A percentile compares a stretch with the other conserved stretches of the same genome.
phyloP scores from a whole-genome alignment of 495 filamentous ascomycete genomes.

The Penicillium bialowiezense region DNA sequence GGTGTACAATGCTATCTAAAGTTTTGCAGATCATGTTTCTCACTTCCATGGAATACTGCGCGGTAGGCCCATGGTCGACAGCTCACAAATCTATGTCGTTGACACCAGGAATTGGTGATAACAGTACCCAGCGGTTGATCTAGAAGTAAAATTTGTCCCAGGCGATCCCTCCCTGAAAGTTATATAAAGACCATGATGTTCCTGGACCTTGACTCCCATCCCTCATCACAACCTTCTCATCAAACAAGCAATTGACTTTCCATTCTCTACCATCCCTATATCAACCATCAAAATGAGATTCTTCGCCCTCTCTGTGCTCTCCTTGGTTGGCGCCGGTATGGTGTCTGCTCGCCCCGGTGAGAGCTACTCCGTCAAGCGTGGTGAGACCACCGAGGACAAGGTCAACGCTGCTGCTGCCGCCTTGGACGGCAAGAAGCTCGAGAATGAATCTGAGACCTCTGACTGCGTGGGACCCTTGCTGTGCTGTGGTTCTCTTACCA shows the following conservation, averaged over 20 bases:
- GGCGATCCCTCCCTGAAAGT: not conserved
- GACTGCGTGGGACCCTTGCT: conserved; percentile 28
- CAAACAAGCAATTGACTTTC: not conserved
- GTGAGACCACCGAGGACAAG: conserved; percentile 6
- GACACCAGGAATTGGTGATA: conserved; percentile 1
- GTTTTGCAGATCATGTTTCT: conserved; percentile 8
- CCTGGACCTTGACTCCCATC: conserved; percentile 5
- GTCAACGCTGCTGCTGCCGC: conserved; percentile 14
- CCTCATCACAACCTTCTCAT: not conserved
- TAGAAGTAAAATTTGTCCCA: no score
- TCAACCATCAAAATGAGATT: conserved; percentile 28
- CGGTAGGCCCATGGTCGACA: conserved; percentile 1
- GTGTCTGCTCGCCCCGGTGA: conserved; percentile 16
- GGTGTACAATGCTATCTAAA: conserved; percentile 14
- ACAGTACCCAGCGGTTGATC: not conserved
- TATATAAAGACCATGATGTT: conserved; percentile 19
- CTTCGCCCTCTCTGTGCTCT: conserved; percentile 26
- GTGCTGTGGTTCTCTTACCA: conserved; percentile 34
- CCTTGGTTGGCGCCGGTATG: conserved; percentile 19
- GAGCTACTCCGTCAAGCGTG: conserved; percentile 7
- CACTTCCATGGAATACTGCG: not conserved
- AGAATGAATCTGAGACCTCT: conserved; percentile 10
- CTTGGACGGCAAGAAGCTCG: conserved; percentile 8
- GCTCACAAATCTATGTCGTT: not conserved
- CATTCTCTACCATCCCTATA: not conserved